Base-by-base conservation (phyloP, 2,329 filamentous ascomycete genomes). In the Lasiodiplodia citricola region DNA sequence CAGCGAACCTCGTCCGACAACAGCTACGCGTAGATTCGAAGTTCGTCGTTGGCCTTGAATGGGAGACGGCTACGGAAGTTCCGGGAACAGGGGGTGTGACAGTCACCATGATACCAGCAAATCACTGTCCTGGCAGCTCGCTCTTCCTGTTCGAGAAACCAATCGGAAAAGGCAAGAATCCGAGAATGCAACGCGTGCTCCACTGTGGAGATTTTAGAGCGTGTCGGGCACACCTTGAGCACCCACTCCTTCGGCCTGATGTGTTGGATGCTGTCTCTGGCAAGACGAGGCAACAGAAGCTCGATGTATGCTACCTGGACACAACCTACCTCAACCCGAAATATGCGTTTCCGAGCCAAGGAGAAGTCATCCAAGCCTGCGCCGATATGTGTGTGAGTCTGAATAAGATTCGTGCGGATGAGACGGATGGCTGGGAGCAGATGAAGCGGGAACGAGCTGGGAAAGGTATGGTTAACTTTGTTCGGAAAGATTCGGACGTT, bases 141-240 rank as follows among this genome's bases (percentile, higher is more conserved):
- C 81, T 99, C 0, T 99, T 96, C 74, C 84, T 99, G 0, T 98
- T 97, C 73, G 92, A 97, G 77, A 97, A 97, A 77, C 81, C 82
- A 0, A 81, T 91, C 14, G 87, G 87, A 2, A 89, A 87, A 72
- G 87, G 89, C 0, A 80, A 84, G 16, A 88, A 83, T 54, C 80
- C 85, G 2, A 89, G 87, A 63, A 79, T 87, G 2, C 94, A 97
- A 73, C 88, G 96, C 3, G 91, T 99, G 51, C 83, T 99, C 8
- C 96, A 99, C 76, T 99, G 96, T 76, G 96, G 96, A 57, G 96
- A 99, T 77, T 99, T 99, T 75, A 87, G 96, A 71, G 96, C 96
- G 13, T 97, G 94, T 77, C 90, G 91, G 57, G 90, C 89, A 28
- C 96, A 99, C 75, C 84, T 97, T 7, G 84, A 87, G 51, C 96